phyloP scores from a whole-genome alignment of 176 grass and related monocot species.

The Oryza longistaminata region DNA sequence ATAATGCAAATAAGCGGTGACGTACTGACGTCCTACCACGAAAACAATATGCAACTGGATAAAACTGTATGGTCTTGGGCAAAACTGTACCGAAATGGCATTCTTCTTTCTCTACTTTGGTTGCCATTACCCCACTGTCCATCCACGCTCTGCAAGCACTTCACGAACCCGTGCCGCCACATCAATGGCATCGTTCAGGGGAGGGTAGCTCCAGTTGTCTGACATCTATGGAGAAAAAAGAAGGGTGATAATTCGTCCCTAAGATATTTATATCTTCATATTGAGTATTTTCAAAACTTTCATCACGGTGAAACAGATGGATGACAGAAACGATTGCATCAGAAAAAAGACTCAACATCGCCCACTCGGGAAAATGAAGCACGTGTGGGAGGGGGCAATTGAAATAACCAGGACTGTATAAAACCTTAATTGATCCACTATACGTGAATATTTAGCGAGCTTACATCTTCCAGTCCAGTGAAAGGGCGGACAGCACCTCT shows the following conservation, averaged over 20 bases:
- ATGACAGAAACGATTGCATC: neutral
- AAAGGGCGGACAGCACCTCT: slow-evolving; percentile 65
- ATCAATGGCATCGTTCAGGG: slow-evolving; percentile 68
- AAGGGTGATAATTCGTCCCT: slow-evolving; percentile 2
- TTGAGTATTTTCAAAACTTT: neutral
- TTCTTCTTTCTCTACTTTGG: neutral
- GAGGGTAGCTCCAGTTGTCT: slow-evolving; percentile 84
- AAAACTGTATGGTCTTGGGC: neutral
- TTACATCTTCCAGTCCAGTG: slow-evolving; percentile 88
- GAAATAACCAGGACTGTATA: neutral
- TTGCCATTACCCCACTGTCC: slow-evolving; percentile 54
- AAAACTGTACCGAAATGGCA: neutral
- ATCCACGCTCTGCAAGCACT: slow-evolving; percentile 62
- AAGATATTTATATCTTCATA: slow-evolving; percentile 7
- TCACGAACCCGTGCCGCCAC: slow-evolving; percentile 59
- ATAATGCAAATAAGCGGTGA: neutral
- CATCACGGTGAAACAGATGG: neutral
- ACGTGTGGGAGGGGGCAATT: neutral
- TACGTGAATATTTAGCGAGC: neutral
- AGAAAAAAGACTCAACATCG: neutral
- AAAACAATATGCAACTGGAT: neutral
- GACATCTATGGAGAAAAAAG: slow-evolving; percentile 62
- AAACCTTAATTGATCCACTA: neutral
- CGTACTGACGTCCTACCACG: neutral
- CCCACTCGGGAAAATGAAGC: neutral